Evolutionary conservation across 192 early-diverging fungal genomes (phyloP).

Genomic region (Coemansia reversa): DNA sequence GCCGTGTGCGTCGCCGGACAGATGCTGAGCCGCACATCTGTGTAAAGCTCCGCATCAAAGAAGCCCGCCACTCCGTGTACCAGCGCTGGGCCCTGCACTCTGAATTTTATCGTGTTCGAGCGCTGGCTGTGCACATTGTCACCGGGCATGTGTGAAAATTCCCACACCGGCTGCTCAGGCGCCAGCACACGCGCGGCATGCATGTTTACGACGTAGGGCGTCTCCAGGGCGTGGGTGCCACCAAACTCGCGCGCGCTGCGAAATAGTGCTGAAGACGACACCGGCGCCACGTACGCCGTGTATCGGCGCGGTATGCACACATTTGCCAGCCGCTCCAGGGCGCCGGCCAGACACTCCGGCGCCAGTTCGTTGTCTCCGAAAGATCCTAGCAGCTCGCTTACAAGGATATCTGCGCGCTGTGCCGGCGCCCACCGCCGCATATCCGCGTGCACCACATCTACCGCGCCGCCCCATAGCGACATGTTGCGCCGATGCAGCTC

Average conservation of each 20-base stretch:
- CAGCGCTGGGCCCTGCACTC: slow-evolving; percentile 56
- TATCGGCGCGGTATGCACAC: slow-evolving; percentile 91
- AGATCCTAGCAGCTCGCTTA: slow-evolving; percentile 94
- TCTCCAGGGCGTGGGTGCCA: slow-evolving; percentile 73
- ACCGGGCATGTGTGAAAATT: slow-evolving; percentile 74
- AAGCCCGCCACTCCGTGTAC: slow-evolving; percentile 96
- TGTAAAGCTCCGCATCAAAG: slow-evolving; percentile 92
- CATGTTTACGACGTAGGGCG: slow-evolving; percentile 98
- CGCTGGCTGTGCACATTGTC: slow-evolving; percentile 58
- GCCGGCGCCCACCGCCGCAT: slow-evolving; percentile 83
- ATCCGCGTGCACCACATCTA: slow-evolving; percentile 82
- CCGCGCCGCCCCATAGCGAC: slow-evolving; percentile 73
- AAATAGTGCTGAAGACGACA: slow-evolving; percentile 84
- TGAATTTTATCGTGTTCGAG: slow-evolving; percentile 58
- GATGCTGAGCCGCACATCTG: slow-evolving; percentile 76
- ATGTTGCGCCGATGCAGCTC: slow-evolving; percentile 74
- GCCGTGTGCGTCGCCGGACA: slow-evolving; percentile 82
- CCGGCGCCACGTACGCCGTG: slow-evolving; percentile 79
- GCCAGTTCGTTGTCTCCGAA: slow-evolving; percentile 99
- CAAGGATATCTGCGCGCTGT: slow-evolving; percentile 84
- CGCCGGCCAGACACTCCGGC: slow-evolving; percentile 96
- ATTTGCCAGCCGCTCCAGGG: slow-evolving; percentile 63
- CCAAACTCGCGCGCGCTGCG: slow-evolving; percentile 69
- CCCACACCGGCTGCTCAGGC: slow-evolving; percentile 73
- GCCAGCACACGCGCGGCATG: slow-evolving; percentile 69